Evolutionary conservation across 2,329 filamentous ascomycete species (phyloP).

Genomic region (Colletotrichum siamense): DNA sequence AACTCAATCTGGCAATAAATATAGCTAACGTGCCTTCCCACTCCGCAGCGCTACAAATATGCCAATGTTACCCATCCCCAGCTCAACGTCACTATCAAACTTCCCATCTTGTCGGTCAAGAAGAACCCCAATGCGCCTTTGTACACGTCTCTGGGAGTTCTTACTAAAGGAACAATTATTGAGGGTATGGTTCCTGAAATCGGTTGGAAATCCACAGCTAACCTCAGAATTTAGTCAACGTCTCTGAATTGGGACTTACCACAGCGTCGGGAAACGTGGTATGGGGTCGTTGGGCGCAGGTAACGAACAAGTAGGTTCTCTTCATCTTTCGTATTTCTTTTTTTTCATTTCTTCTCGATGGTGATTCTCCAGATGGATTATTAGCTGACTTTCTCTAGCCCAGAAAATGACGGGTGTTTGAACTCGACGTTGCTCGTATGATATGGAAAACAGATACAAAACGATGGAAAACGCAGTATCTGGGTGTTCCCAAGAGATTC

Average conservation of each 20-base stretch:
- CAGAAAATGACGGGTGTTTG: no score
- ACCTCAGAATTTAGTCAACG: constrained; percentile 66
- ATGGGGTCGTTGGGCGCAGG: no score
- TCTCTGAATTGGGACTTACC: constrained; percentile 87
- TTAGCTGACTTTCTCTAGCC: no score
- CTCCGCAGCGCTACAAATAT: constrained; percentile 48
- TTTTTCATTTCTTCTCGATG: no score
- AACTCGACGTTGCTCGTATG: no score
- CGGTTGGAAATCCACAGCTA: neutral
- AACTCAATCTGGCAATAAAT: neutral
- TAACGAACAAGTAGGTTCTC: constrained; percentile 40
- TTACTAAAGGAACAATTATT: constrained; percentile 74
- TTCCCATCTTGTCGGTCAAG: constrained; percentile 75
- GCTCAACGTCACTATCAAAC: constrained; percentile 66
- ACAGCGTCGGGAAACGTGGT: constrained; percentile 93
- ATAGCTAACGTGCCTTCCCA: constrained; percentile 25
- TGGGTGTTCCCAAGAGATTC: neutral
- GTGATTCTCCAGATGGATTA: no score
- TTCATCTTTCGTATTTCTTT: no score
- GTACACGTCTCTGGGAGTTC: constrained; percentile 86
- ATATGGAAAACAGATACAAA: neutral
- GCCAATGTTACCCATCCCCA: constrained; percentile 72
- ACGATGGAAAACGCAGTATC: neutral
- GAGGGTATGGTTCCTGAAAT: neutral
- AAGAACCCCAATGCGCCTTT: constrained; percentile 78